Base-by-base conservation (phyloP, 148 eudicot genomes). In the Cornus kousa region DNA sequence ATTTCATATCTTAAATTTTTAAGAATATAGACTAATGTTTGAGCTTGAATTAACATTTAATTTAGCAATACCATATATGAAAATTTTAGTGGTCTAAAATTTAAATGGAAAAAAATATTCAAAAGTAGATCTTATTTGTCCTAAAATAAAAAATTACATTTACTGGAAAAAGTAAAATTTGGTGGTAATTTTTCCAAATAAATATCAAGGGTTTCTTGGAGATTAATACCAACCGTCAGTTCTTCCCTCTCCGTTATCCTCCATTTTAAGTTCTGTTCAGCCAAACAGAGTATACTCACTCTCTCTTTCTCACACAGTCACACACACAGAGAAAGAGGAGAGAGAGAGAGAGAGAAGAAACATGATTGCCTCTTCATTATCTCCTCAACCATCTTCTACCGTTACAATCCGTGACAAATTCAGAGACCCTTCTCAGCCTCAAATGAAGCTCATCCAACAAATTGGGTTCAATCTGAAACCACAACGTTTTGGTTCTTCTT, bases 311-410 rank as follows among this genome's bases (percentile, higher is more conserved):
- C 28, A 43, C 8, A 43, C 48, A 4, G 7, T 43, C 8, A 43
- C 37, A 43, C 48, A 43, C 48, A 43, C 48, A 43, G 71, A 62
- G 46, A 23, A n/a, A 53, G 31, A 64, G 74, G 24, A 50, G 35
- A 20, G 28, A 53, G 35, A 20, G 28, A 53, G 31, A 55, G 74
- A 32, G 55, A 28, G 46, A 8, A 71, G n/a, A 71, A 43, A 83
- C 77, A 87, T 86, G 92, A 78, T 73, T 79, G 81, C 88, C n/a
- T 84, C 84, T 74, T 80, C 85, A 13, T 72, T 79, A 40, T 81
- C 89, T 19, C 75, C 78, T 57, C 83, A 80, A 55, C 70, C 70
- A 35, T 48, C 80, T 37, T 20, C 76, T 17, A 31, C 43, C 65
- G 20, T 62, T 72, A 19, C 35, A 11, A 7, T 67, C 62, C 73